Evolutionary conservation across 2,329 filamentous ascomycete genomes (phyloP), one percentile per base, ranked within the genome.

Genomic region (Ceratocystis diversiconidia): DNA sequence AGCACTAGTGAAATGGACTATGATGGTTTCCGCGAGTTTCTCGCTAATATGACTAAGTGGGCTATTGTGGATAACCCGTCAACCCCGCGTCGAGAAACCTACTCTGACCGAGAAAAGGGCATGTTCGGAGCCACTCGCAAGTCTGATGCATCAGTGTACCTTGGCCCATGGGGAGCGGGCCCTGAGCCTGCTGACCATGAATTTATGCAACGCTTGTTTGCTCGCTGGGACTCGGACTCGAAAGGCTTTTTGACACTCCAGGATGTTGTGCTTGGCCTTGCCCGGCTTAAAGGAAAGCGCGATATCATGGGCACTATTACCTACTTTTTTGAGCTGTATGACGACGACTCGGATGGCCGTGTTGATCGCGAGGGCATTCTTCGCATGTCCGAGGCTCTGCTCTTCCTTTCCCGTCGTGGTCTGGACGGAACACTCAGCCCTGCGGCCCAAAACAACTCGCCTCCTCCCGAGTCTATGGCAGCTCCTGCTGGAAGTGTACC

Each of bases 281-380:
- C 92, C 1, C 85, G 89, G 15, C 90, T 99, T 72, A 97, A 96
- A 74, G 92, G 94, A 7, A 91, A 88, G 65, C 86, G 87, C 60
- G 94, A 99, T 74, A 96, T 99, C 70, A 96, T 99, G 92, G 90
- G 90, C 36, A 94, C 89, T 67, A 97, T 99, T 72, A 94, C 86
- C 68, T 97, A 97, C 76, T 97, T 99, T 75, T 99, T 99, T 71
- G 90, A 96, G 72, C 83, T 99, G 0, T 96, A 97, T 74, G 94
- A 99, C 73, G 92, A 99, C 70, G 88, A 92, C 71, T 83, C 85
- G 1, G 91, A 96, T 73, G 94, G 94, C 30, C 90, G 85, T 70
- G 92, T 99, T 4, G 94, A 97, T 72, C 85, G 94, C 10, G 94
- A 99, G 75, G 94, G 94, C 5, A 99, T 99, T 66, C 75, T 99